phyloP scores from a whole-genome alignment of 306 rosid genomes.

The Canavalia gladiata region DNA sequence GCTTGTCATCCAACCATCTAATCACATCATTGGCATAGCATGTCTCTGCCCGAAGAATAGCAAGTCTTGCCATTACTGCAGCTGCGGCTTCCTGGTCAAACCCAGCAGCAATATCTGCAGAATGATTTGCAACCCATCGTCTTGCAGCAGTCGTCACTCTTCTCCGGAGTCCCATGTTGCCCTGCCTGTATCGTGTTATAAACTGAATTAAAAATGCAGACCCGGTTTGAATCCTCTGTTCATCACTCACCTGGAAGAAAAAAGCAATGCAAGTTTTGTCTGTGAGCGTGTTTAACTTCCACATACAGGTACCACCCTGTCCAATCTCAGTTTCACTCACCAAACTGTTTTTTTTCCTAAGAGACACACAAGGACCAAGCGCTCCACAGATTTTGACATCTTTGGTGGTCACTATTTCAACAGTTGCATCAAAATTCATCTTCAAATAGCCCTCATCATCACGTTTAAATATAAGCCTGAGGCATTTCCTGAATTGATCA shows the following conservation, averaged over 20 bases:
- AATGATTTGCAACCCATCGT: conserved; percentile 82
- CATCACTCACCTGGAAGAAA: conserved; percentile 81
- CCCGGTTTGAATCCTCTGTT: conserved; percentile 70
- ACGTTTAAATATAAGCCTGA: conserved; percentile 65
- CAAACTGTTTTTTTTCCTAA: conserved; percentile 59
- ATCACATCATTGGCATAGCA: conserved; percentile 84
- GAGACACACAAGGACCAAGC: conserved; percentile 91
- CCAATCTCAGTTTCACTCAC: conserved; percentile 76
- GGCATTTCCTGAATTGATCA: conserved; percentile 72
- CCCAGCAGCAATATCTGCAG: conserved; percentile 83
- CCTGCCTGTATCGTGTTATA: conserved; percentile 76
- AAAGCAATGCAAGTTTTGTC: conserved; percentile 84
- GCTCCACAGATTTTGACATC: conserved; percentile 94
- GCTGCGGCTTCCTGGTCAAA: conserved; percentile 97
- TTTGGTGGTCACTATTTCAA: conserved; percentile 81
- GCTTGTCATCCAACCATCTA: conserved; percentile 87
- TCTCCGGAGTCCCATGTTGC: conserved; percentile 69
- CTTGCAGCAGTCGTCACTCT: conserved; percentile 95
- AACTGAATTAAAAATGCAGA: conserved; percentile 87
- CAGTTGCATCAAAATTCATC: conserved; percentile 83
- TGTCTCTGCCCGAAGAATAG: conserved; percentile 80
- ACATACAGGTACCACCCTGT: conserved; percentile 78
- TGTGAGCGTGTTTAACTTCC: conserved; percentile 80
- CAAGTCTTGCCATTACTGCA: conserved; percentile 86
- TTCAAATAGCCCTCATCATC: conserved; percentile 71